phyloP scores from a whole-genome alignment of 2,329 filamentous ascomycete species.

The Chrysosporium queenslandicum region DNA sequence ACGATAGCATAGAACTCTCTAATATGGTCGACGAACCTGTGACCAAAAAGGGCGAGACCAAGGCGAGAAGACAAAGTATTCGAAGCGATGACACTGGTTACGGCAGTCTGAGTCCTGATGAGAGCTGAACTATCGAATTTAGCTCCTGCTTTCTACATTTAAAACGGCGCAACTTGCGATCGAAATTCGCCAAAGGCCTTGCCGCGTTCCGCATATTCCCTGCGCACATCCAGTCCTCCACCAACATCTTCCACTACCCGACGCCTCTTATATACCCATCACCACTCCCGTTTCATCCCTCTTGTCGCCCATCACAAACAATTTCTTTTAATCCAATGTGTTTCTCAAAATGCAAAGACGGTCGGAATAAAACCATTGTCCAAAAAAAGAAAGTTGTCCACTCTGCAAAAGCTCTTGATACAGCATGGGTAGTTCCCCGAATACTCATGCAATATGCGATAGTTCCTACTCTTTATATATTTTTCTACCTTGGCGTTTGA shows the following conservation, averaged over 20 bases:
- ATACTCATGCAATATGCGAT: too few relatives aligned
- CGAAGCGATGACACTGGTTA: constrained; percentile 35
- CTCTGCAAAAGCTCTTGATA: background rate
- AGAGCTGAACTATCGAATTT: background rate
- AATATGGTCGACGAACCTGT: background rate
- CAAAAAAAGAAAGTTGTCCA: background rate
- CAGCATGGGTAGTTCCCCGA: too few relatives aligned
- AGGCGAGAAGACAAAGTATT: constrained; percentile 23
- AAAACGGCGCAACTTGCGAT: too few relatives aligned
- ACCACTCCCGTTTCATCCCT: background rate
- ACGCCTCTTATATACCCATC: background rate
- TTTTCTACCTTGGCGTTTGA: background rate
- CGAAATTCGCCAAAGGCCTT: too few relatives aligned
- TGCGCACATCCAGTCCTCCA: too few relatives aligned
- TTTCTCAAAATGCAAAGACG: background rate
- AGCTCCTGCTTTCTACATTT: background rate
- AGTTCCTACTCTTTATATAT: too few relatives aligned
- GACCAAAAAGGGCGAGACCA: background rate
- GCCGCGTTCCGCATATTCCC: too few relatives aligned
- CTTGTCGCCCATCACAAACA: background rate
- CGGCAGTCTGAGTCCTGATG: constrained; percentile 23
- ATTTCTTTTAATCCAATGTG: background rate
- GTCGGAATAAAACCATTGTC: background rate
- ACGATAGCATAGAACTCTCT: background rate
- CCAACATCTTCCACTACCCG: background rate